Conservation (phyloP, 73 alveolate genomes). For the Urostyla sp. region DNA sequence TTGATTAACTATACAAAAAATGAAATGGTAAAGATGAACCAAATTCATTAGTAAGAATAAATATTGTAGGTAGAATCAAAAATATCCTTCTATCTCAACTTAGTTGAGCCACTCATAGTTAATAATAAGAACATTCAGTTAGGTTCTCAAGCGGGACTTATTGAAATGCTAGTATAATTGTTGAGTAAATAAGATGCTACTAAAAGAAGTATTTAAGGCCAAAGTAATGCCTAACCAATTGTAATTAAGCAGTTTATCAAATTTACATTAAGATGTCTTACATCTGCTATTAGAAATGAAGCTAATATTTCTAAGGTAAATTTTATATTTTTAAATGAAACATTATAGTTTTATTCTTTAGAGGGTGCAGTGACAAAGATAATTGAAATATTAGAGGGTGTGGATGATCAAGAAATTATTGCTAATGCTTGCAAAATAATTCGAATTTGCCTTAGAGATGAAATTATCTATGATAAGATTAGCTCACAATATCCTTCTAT, state of each 20-base stretch:
- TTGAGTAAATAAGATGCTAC: slow-evolving; percentile 26
- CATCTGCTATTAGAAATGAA: slow-evolving; percentile 50
- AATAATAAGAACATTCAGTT: slow-evolving; percentile 42
- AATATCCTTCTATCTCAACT: slow-evolving; percentile 27
- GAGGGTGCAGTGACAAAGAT: slow-evolving; percentile 51
- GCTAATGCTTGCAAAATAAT: slow-evolving; percentile 67
- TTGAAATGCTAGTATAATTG: slow-evolving; percentile 28
- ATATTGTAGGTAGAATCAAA: slow-evolving; percentile 10
- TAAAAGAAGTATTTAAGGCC: not conserved
- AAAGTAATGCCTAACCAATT: slow-evolving; percentile 2
- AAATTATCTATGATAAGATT: slow-evolving; percentile 43
- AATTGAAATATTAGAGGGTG: slow-evolving; percentile 44
- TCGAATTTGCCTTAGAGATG: slow-evolving; percentile 59
- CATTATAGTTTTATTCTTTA: slow-evolving; percentile 21
- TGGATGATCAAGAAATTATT: slow-evolving; percentile 61
- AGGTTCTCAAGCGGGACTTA: slow-evolving; percentile 13
- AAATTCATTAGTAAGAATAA: slow-evolving; percentile 8
- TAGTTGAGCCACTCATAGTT: slow-evolving; percentile 42
- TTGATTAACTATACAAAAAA: slow-evolving; percentile 10
- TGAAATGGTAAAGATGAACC: slow-evolving; percentile 45
- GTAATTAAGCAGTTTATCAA: not conserved
- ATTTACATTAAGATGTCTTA: slow-evolving; percentile 50
- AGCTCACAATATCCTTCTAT: slow-evolving; percentile 14
- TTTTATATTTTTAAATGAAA: not conserved
- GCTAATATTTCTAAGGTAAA: slow-evolving; percentile 42